Conservation (phyloP, 1,284 basidiomycete genomes). For the Puccinia hordei region DNA sequence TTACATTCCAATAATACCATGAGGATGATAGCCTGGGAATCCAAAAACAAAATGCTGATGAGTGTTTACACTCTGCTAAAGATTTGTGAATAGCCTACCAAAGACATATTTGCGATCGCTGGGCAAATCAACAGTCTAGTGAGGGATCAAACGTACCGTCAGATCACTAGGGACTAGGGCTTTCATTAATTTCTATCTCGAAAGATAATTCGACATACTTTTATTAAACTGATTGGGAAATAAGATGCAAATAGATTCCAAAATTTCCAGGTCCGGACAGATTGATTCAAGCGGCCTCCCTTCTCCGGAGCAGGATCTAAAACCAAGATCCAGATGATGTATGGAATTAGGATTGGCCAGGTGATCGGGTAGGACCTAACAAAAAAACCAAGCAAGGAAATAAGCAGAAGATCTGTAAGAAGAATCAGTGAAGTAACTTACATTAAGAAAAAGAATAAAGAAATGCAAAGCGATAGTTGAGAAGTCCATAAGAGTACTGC, state of each 20-base stretch:
- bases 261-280: conserved; percentile 34
- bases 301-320: conserved; percentile 51
- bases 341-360: conserved; percentile 83
- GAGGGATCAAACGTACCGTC: not conserved
- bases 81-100: conserved; percentile 60
- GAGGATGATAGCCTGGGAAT: conserved; percentile 75
- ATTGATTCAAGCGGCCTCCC: conserved; percentile 40
- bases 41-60: not conserved
- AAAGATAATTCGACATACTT: conserved; percentile 51
- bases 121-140: conserved; percentile 70
- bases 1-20: conserved; percentile 65
- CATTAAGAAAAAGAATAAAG: conserved; percentile 77
- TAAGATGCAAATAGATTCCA: conserved; percentile 50
- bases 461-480: conserved; percentile 71
- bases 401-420: not conserved
- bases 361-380: conserved; percentile 79
- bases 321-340: conserved; percentile 73
- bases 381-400: not conserved
- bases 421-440: conserved; percentile 61
- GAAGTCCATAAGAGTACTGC: conserved; percentile 85
- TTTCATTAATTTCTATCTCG: not conserved
- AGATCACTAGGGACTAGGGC: not conserved
- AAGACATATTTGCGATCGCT: conserved; percentile 90
- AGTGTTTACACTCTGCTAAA: not conserved
- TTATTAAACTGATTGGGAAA: conserved; percentile 55